These are phyloP conservation scores for Pontederia crassipes DNA, from an alignment of 176 grass and related monocot genomes.

Conservation along the genomic window DNA sequence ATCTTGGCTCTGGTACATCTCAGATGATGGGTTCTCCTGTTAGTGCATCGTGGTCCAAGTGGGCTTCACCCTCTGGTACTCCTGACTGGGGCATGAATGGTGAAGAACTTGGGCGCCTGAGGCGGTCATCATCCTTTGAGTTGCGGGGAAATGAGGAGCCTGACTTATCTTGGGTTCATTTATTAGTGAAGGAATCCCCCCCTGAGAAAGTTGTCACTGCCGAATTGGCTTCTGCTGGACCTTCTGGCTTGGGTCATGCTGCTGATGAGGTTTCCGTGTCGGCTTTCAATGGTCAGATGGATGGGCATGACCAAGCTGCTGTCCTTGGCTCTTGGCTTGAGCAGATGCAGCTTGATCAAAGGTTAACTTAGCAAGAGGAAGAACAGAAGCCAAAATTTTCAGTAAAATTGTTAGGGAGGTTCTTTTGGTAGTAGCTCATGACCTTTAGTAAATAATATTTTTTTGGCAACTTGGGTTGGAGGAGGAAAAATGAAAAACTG, in stretches of 20 bases:
- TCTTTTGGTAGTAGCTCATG: neutral
- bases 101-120: conserved; percentile 20
- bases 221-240: neutral
- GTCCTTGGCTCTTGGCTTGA: conserved; percentile 47
- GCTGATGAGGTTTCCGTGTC: neutral
- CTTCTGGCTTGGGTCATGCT: neutral
- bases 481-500: too few species aligned
- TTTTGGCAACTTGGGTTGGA: neutral
- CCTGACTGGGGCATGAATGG: conserved; percentile 66
- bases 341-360: conserved; percentile 63
- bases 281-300: conserved; percentile 6
- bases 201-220: conserved; percentile 3
- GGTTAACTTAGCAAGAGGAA: conserved; percentile 9
- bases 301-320: conserved; percentile 16
- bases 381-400: conserved; percentile 6
- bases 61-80: conserved; percentile 42
- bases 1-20: conserved; percentile 28
- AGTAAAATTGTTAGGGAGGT: neutral
- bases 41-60: conserved; percentile 39
- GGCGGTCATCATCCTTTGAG: neutral
- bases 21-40: conserved; percentile 35
- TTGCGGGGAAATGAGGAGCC: conserved; percentile 34
- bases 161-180: conserved; percentile 72
- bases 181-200: conserved; percentile 32
- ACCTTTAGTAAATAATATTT: neutral